These are phyloP conservation scores for Saksenaea oblongispora DNA, from an alignment of 371 early-diverging fungal species.

Conservation along the genomic window DNA sequence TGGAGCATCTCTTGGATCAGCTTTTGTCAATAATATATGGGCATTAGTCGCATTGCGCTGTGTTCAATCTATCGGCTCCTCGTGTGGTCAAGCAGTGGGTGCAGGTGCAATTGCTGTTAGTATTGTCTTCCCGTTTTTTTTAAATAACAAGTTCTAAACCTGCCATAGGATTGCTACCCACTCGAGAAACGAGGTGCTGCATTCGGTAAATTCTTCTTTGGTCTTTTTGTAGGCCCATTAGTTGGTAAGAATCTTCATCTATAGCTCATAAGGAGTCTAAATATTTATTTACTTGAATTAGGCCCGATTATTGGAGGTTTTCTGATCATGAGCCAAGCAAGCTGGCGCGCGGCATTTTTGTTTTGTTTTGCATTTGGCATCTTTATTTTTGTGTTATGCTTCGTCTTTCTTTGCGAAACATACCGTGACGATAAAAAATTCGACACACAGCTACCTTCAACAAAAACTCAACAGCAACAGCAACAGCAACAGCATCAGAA, in stretches of 20 bases:
- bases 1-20: constrained; percentile 69
- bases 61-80: constrained; percentile 72
- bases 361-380: constrained; percentile 57
- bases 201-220: constrained; percentile 53
- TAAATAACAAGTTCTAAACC: neutral
- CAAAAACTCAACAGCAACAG: neutral
- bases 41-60: constrained; percentile 65
- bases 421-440: constrained; percentile 41
- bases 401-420: constrained; percentile 66
- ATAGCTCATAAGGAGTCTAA: constrained; percentile 47
- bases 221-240: constrained; percentile 55
- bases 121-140: neutral
- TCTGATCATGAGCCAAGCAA: constrained; percentile 30
- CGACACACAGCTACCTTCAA: constrained; percentile 7
- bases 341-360: constrained; percentile 70
- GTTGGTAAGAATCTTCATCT: constrained; percentile 24
- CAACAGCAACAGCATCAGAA: neutral
- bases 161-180: constrained; percentile 26
- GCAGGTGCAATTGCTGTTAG: constrained; percentile 46
- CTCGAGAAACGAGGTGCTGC: constrained; percentile 34
- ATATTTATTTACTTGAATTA: constrained; percentile 33
- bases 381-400: constrained; percentile 39
- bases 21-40: constrained; percentile 57
- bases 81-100: constrained; percentile 65
- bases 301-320: constrained; percentile 37